These are phyloP conservation scores for Vanderwaltozyma yarrowii DNA, from an alignment of 805 yeast species.

Conservation along the genomic window DNA sequence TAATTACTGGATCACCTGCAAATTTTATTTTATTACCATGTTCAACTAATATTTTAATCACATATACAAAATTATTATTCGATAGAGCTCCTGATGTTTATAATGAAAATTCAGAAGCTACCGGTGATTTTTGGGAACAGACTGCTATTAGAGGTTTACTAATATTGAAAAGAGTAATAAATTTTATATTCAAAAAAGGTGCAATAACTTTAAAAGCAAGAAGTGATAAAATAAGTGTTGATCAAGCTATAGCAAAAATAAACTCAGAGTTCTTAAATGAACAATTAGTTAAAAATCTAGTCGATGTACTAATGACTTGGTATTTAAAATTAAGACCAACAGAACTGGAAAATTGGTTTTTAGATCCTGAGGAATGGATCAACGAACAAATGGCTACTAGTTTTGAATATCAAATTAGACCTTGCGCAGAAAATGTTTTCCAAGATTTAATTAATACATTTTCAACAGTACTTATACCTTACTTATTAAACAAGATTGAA, in stretches of 20 bases:
- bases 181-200: constrained; percentile 54
- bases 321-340: constrained; percentile 64
- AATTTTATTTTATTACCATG: constrained; percentile 61
- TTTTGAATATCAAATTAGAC: constrained; percentile 77
- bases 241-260: constrained; percentile 43
- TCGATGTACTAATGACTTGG: constrained; percentile 60
- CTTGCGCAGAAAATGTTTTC: constrained; percentile 80
- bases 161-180: constrained; percentile 54
- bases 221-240: constrained; percentile 55
- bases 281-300: constrained; percentile 43
- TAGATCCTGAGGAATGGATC: constrained; percentile 90
- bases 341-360: constrained; percentile 72
- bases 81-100: constrained; percentile 58
- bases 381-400: constrained; percentile 66
- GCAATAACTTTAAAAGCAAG: constrained; percentile 55
- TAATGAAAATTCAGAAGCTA: constrained; percentile 39
- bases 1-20: constrained; percentile 53
- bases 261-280: constrained; percentile 48
- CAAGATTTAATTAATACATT: constrained; percentile 61
- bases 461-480: constrained; percentile 43
- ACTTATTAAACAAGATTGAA: constrained; percentile 50
- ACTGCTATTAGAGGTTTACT: constrained; percentile 56
- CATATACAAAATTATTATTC: constrained; percentile 51
- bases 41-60: constrained; percentile 48
- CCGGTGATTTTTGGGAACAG: constrained; percentile 63